phyloP scores from a whole-genome alignment of 805 yeast genomes.

The Candida xiaguanensis region DNA sequence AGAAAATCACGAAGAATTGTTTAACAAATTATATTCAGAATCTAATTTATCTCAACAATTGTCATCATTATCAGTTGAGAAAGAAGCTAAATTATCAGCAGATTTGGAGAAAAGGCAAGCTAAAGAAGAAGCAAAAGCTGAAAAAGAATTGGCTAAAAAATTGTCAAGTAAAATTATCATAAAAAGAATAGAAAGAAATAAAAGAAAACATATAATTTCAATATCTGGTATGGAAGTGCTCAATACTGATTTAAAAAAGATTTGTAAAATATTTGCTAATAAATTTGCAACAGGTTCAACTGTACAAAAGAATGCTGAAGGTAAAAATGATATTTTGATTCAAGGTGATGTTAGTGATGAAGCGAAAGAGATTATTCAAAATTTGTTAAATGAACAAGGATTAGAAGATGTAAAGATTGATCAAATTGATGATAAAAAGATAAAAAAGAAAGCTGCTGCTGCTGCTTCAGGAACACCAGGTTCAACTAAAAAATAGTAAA shows the following conservation, averaged over 20 bases:
- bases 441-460: slow-evolving; percentile 39
- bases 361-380: slow-evolving; percentile 71
- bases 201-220: slow-evolving; percentile 82
- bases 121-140: slow-evolving; percentile 80
- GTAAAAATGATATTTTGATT: slow-evolving; percentile 85
- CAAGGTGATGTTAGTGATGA: slow-evolving; percentile 96
- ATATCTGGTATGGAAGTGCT: slow-evolving; percentile 86
- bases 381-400: slow-evolving; percentile 75
- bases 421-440: slow-evolving; percentile 76
- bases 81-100: slow-evolving; percentile 76
- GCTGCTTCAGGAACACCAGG: slow-evolving; percentile 2
- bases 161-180: slow-evolving; percentile 76
- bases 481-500: neutral
- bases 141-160: slow-evolving; percentile 75
- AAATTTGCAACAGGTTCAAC: slow-evolving; percentile 96
- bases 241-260: slow-evolving; percentile 83
- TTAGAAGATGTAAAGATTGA: slow-evolving; percentile 85
- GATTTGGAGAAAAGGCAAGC: slow-evolving; percentile 82
- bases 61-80: slow-evolving; percentile 59
- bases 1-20: slow-evolving; percentile 55
- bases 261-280: slow-evolving; percentile 88
- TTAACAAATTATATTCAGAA: slow-evolving; percentile 55
- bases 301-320: slow-evolving; percentile 84
- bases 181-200: slow-evolving; percentile 86
- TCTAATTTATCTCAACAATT: slow-evolving; percentile 55